Base-by-base conservation (phyloP, 805 yeast genomes). In the Sungouiella thailandica region DNA sequence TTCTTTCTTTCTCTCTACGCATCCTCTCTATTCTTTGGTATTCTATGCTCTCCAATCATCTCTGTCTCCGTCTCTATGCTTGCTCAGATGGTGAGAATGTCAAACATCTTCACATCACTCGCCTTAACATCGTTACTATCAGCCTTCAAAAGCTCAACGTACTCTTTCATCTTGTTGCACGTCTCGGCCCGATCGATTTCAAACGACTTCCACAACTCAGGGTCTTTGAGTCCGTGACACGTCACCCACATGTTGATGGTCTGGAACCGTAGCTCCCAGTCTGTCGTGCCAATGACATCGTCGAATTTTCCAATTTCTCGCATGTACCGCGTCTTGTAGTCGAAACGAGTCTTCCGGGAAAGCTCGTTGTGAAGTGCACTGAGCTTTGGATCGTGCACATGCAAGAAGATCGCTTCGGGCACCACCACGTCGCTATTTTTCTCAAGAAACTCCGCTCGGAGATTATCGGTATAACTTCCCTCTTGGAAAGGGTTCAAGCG, bases 191-290 rank as follows among this genome's bases (percentile, higher is more conserved):
- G 52, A 18, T 43, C 37, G 5, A 38, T 19, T 7, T 40, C 37
- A 11, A 44, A 39, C 20, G 43, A 34, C 9, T 22, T 32, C 64
- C 64, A 58, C 27, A 34, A 55, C 11, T 32, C 29, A 11, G 43
- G 34, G 28, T 52, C 49, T n/a, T 37, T 39, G 20, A 60, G 36
- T 3, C 46, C 60, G 8, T 43, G 45, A 38, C 68, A 62, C 10
- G 55, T 56, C 13, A 57, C 38, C 58, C 57, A 58, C 23, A 52
- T 43, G 28, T 60, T 46, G 19, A 60, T 48, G 5, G 64, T 39
- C 35, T 58, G 64, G 39, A 60, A 55, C 32, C 48, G 42, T 28
- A 62, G 42, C 36, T 62, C 66, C 68, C 68, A 62, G 36, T 62
- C 68, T 5, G 36, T 32, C 1, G 30, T 17, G 14, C 44, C 44